Percentiles rank a stretch among this genome's conserved stretches.
Evolutionary conservation across 2,329 filamentous ascomycete genomes (phyloP).

Genomic region (Fusarium pseudoanthophilum): DNA sequence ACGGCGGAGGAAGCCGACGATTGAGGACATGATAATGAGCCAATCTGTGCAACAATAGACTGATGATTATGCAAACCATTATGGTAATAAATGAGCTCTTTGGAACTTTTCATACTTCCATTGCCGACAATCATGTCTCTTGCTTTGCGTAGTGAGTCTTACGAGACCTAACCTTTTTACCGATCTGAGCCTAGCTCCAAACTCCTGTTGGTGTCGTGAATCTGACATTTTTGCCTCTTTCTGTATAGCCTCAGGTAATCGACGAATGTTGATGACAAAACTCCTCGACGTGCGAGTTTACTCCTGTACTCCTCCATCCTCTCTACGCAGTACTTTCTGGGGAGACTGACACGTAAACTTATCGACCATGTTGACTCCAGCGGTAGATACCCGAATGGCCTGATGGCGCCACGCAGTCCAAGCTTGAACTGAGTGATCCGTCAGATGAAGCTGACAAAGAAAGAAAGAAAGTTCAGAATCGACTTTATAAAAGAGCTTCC

Average conservation of each 20-base stretch:
- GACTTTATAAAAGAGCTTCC: neutral
- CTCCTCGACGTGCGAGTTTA: neutral
- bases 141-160: neutral
- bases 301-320: neutral
- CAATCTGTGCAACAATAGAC: fast-evolving
- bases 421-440: neutral
- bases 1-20: neutral
- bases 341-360: too few species aligned
- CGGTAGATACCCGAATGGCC: too few species aligned
- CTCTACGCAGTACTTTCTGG: neutral
- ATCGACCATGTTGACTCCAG: neutral
- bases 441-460: neutral
- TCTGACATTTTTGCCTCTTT: neutral
- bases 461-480: neutral
- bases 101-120: neutral
- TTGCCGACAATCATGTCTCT: neutral
- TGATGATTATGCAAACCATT: fast-evolving
- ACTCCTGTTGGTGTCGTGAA: neutral
- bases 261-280: neutral
- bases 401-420: fast-evolving
- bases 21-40: neutral
- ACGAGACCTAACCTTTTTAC: neutral
- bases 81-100: fast-evolving
- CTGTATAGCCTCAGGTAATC: neutral
- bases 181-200: neutral